Conservation (phyloP, 179 eudicot species). For the Pouteria campechiana region DNA sequence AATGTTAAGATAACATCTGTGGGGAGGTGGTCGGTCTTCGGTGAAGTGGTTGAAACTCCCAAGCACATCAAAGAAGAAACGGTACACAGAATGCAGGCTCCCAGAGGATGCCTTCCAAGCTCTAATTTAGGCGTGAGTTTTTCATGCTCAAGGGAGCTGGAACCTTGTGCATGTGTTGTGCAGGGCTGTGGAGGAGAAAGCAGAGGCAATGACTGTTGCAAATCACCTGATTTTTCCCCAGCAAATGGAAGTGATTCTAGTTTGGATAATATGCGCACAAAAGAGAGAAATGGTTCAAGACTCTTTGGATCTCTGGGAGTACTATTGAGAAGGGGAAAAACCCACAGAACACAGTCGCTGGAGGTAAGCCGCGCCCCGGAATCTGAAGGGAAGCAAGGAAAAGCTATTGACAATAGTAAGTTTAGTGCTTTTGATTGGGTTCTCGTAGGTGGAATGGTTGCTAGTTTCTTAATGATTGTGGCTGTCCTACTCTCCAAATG, state of each 20-base stretch:
- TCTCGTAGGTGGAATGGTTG: constrained; percentile 44
- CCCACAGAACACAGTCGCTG: constrained; percentile 3
- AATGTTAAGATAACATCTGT: constrained; percentile 66
- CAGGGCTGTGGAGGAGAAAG: constrained; percentile 11
- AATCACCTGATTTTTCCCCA: neutral
- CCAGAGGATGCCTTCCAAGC: constrained; percentile 20
- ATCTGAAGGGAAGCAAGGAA: constrained; percentile 9
- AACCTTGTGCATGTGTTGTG: constrained; percentile 44
- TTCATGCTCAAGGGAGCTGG: constrained; percentile 43
- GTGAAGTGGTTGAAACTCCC: constrained; percentile 64
- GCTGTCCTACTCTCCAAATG: too few relatives aligned
- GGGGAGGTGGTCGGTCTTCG: constrained; percentile 97
- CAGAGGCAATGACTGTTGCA: neutral
- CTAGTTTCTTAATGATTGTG: constrained; percentile 47
- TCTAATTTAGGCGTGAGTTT: constrained; percentile 30
- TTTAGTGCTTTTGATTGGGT: constrained; percentile 50
- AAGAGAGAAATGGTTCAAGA: constrained; percentile 12
- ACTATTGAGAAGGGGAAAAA: constrained; percentile 35
- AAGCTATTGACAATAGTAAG: constrained; percentile 3
- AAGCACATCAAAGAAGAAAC: constrained; percentile 7
- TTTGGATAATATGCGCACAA: constrained; percentile 1
- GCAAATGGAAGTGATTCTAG: too few relatives aligned
- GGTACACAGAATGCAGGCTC: constrained; percentile 5
- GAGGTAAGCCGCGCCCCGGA: constrained; percentile 11
- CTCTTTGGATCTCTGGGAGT: constrained; percentile 18